Evolutionary conservation across 1,284 basidiomycete species (phyloP), one percentile per base, ranked within the genome.

Genomic region (Phellopilus nigrolimitatus): DNA sequence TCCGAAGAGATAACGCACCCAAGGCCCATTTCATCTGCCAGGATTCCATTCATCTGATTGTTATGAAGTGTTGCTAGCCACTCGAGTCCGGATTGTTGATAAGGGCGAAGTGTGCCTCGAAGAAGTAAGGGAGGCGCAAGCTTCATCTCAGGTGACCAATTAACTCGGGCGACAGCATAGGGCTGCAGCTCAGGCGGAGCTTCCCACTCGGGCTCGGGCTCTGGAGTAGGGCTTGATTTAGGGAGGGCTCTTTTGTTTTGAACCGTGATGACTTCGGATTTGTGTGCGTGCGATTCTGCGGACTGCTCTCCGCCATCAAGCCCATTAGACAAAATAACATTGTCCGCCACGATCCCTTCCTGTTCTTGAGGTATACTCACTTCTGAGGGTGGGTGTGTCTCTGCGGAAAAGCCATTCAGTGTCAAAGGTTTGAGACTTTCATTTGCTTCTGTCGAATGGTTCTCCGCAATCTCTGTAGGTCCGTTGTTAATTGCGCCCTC

Each of bases 41-140:
- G 72, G 54, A 98, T 97, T 2, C 95, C 95, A 66, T 99, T 98
- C 59, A 93, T 71, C 53, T 88, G 84, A 59, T 91, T 93, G 17
- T 74, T 73, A 68, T 97, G 94, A 33, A 97, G 71, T 62, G 85
- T 91, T 0, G 91, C 90, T 6, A 99, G 82, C 95, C 95, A 99
- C 62, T 98, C 94, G 47, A 98, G 70, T 0, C 95, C 95, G 10
- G 88, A 81, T 58, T 95, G 91, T 64, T 99, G 95, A 64, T 99
- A 99, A 1, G 94, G 93, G 15, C 95, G 84, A 33, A 99, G 74
- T 2, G 80, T 80, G 0, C 94, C 95, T 10, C 95, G 84, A 1
- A 98, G 74, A 6, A 98, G 73, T 49, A 91, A 78, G 0, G 95
- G 93, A 8, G 84, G 79, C 36, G 76, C 81, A 34, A 95, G 70